Conservation (phyloP, 805 yeast species). For the Ogataea trehaloabstinens region DNA sequence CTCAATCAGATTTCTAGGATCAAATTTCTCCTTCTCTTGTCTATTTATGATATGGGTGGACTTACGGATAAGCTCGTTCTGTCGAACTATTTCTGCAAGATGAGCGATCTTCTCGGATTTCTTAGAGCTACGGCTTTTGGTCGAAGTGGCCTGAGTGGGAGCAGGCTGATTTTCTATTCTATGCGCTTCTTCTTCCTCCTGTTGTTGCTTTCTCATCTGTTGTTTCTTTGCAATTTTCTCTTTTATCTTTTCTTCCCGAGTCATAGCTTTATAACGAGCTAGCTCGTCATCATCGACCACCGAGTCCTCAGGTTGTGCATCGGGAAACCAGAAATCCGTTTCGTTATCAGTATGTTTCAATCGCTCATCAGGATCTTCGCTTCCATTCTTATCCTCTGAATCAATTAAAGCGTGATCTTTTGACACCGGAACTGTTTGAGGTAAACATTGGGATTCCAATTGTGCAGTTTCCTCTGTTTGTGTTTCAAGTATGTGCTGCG, state of each 20-base stretch:
- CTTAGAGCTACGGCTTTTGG: conserved; percentile 4
- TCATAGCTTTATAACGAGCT: conserved; percentile 17
- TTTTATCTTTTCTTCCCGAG: conserved; percentile 27
- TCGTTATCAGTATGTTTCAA: no score
- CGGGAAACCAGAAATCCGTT: neutral
- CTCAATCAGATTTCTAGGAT: conserved; percentile 20
- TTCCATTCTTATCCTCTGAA: no score
- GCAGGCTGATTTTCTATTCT: conserved; percentile 2
- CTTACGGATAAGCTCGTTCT: conserved; percentile 21
- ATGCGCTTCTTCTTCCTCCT: conserved; percentile 9
- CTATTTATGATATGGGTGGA: conserved; percentile 13
- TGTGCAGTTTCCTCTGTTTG: no score
- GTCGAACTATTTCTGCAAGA: conserved; percentile 14
- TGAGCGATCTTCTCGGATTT: conserved; percentile 9
- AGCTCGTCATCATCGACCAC: neutral
- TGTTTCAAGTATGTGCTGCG: no score
- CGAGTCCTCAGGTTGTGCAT: neutral
- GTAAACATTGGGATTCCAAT: no score
- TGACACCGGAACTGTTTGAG: no score
- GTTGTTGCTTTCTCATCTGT: conserved; percentile 14
- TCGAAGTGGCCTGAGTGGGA: conserved; percentile 2
- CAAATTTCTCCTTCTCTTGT: conserved; percentile 20
- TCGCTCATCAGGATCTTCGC: no score
- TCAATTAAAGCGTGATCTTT: no score
- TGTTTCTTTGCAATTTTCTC: conserved; percentile 25